Evolutionary conservation across 73 alveolate species (phyloP), one percentile per base, ranked within the genome.

Genomic region (Paramecium primaurelia): DNA sequence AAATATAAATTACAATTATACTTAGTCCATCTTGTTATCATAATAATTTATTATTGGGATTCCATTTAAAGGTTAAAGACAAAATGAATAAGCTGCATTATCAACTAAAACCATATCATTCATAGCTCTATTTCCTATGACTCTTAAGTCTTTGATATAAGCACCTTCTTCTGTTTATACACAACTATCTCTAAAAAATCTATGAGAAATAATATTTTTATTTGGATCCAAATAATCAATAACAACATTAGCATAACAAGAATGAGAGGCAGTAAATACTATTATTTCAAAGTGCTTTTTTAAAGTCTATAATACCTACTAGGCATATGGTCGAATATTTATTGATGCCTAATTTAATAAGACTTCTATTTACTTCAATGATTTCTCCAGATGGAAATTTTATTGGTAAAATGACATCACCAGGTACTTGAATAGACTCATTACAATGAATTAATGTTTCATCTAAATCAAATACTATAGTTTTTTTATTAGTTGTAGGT

Each of bases 241-340:
- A 10, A 93, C 93, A n/a, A 91, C 95, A 49, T 91, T 86, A 1
- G 96, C 96, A 91, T 93, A 93, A 44, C 89, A 77, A 20, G 88
- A 58, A 54, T 92, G 95, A 6, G 94, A 80, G 10, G 96, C 96
- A 7, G 96, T 93, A 58, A 93, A 93, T 7, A 93, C 95, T 4
- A 87, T 84, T 1, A 93, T 59, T 22, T 91, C 87, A 68, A 58
- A 93, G 64, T 87, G 59, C 47, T 86, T 87, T 22, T 87, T 93
- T 25, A 87, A 68, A 58, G 93, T 86, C 71, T 73, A 44, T 37
- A 93, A 30, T 40, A 86, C 86, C 18, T 93, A 92, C 9, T 59
- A 77, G 3, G 93, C 96, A 92, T 64, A 84, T 2, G 96, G 96
- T 30, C 96, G 47, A 3, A 93, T 85, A 71, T 93, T 93, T 32